These are phyloP conservation scores for Albizia julibrissin DNA, from an alignment of 306 rosid genomes.

Conservation along the genomic window DNA sequence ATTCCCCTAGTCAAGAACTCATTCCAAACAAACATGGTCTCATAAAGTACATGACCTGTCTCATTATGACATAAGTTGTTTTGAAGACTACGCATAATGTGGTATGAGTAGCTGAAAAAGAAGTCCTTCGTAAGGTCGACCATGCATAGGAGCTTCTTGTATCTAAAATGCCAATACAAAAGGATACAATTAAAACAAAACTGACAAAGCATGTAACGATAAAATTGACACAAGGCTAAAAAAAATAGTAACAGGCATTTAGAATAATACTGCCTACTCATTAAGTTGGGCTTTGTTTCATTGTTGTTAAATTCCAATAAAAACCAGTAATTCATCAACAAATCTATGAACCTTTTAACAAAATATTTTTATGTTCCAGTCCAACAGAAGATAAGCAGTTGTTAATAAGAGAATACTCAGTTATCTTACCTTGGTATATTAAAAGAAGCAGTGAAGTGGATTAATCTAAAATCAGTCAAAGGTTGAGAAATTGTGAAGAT, in stretches of 20 bases:
- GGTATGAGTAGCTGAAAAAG: constrained; percentile 97
- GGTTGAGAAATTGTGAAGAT: constrained; percentile 14
- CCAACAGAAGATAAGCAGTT: constrained; percentile 10
- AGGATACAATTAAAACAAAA: constrained; percentile 12
- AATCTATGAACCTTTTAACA: constrained; percentile 3
- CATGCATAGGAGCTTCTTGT: constrained; percentile 97
- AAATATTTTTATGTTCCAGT: constrained; percentile 5
- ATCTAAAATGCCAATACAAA: constrained; percentile 54
- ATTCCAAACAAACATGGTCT: constrained; percentile 97
- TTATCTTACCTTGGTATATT: background rate
- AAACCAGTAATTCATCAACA: constrained; percentile 12
- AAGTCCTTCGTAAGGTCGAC: constrained; percentile 98
- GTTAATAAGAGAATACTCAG: constrained; percentile 11
- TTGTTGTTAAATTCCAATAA: constrained; percentile 7
- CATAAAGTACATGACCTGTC: constrained; percentile 69
- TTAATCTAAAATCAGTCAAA: constrained; percentile 14
- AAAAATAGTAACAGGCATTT: background rate
- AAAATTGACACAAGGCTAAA: constrained; percentile 11
- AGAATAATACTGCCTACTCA: constrained; percentile 2
- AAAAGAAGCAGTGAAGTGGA: constrained; percentile 18
- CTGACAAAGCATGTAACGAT: constrained; percentile 11
- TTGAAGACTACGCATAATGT: constrained; percentile 89
- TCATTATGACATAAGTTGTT: constrained; percentile 66
- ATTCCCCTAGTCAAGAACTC: constrained; percentile 91
- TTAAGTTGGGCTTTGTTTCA: constrained; percentile 9